Conservation (phyloP, 345 rosid genomes). For the Mallotus nudiflorus region DNA sequence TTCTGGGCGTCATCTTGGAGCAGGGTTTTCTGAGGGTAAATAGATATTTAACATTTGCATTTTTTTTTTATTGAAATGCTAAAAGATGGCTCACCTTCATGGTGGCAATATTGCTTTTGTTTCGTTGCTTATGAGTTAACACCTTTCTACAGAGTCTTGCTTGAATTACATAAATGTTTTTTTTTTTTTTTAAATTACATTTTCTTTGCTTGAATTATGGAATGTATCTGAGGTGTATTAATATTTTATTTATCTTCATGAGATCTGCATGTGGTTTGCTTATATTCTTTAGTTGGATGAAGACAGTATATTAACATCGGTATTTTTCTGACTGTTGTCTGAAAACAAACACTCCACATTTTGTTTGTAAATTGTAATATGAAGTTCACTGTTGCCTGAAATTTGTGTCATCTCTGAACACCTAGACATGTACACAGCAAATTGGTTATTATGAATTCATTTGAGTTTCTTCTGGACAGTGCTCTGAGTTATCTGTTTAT, state of each 20-base stretch:
- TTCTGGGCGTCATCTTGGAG: conserved; percentile 75
- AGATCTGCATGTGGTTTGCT: no score
- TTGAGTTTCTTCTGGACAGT: not conserved
- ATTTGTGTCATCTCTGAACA: not conserved
- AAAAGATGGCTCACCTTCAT: not conserved
- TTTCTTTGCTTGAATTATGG: not conserved
- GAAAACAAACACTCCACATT: not conserved
- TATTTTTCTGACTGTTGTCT: not conserved
- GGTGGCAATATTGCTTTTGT: not conserved
- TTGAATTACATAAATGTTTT: not conserved
- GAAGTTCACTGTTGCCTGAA: not conserved
- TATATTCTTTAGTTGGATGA: not conserved
- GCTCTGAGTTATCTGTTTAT: not conserved
- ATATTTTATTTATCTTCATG: not conserved
- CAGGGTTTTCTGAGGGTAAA: conserved; percentile 65
- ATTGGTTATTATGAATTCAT: not conserved
- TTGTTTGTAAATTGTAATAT: not conserved
- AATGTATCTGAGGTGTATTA: not conserved
- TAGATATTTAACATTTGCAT: conserved; percentile 1
- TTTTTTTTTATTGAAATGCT: not conserved
- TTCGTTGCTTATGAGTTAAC: not conserved
- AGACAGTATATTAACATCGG: not conserved
- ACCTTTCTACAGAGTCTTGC: no score
- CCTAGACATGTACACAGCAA: not conserved
- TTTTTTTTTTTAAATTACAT: not conserved